Evolutionary conservation across 345 rosid species (phyloP), one percentile per base, ranked within the genome.

Genomic region (Ailanthus altissimus): DNA sequence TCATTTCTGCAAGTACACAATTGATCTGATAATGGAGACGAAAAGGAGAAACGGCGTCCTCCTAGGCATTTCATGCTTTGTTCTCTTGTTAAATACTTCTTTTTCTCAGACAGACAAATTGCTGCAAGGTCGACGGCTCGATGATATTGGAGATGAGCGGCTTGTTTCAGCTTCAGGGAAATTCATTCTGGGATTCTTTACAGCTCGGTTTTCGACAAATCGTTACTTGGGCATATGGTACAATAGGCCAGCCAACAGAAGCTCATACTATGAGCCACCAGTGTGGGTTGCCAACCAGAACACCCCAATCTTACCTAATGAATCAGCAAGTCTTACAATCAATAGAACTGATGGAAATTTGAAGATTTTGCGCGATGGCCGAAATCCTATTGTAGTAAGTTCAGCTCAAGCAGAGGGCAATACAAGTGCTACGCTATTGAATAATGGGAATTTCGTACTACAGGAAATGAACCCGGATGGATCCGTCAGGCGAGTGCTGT

Each of bases 371-470:
- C n/a, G n/a, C n/a, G n/a, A n/a, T n/a, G n/a, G n/a, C n/a, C n/a
- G n/a, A n/a, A n/a, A n/a, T n/a, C n/a, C n/a, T n/a, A n/a, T n/a
- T n/a, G n/a, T n/a, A n/a, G n/a, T n/a, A n/a, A n/a, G n/a, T n/a
- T n/a, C n/a, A n/a, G n/a, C n/a, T 32, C 38, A 32, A 32, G 2
- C 3, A 32, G 38, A 32, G 38, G 38, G 53, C 53, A 16, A 51
- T 18, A 15, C 86, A 9, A 82, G 79, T 14, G 86, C 83, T n/a
- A 77, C 71, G 25, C 64, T 85, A 25, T 50, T 76, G 57, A 80
- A 82, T 73, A 67, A 79, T 26, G 87, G 90, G 16, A 85, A 85
- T 64, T 78, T 85, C 43, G 82, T 85, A 68, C 82, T 85, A 0
- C 6, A 21, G 23, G 69, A 71, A 18, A 71, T 54, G 36, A 56